Conservation (phyloP, 257 asterid species). For the Salvia splendens region DNA sequence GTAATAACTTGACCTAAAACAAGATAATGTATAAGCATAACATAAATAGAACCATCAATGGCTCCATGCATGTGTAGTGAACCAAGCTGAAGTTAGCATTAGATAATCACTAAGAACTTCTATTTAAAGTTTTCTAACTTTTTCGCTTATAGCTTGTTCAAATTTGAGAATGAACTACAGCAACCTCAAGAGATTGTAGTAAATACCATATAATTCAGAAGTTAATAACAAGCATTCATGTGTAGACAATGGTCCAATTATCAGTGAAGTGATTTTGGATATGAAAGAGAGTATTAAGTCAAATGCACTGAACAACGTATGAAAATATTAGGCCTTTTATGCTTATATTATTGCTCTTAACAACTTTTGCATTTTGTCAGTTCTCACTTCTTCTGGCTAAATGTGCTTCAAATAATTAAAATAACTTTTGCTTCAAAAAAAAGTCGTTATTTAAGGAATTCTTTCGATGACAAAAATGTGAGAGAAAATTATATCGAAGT, state of each 20-base stretch:
- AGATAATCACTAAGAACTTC: background rate
- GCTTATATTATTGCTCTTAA: background rate
- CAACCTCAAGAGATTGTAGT: background rate
- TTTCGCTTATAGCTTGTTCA: constrained; percentile 7
- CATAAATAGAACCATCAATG: constrained; percentile 37
- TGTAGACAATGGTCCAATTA: too few relatives aligned
- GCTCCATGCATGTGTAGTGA: background rate
- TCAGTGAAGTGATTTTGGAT: too few relatives aligned
- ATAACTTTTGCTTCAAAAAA: background rate
- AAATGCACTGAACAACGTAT: background rate
- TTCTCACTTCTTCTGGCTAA: constrained; percentile 1
- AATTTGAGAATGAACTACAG: background rate
- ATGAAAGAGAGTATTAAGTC: background rate
- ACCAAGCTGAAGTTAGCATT: background rate
- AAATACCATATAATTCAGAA: background rate
- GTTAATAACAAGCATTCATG: too few relatives aligned
- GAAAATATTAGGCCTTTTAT: background rate
- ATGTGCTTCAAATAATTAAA: background rate
- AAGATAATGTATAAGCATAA: constrained; percentile 3
- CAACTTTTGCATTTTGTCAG: background rate
- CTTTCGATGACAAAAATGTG: background rate
- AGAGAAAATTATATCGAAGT: background rate
- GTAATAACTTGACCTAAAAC: constrained; percentile 90
- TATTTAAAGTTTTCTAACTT: background rate
- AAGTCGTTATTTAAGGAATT: constrained; percentile 1